Percentiles rank a stretch among this genome's conserved stretches.
Evolutionary conservation across 2,329 filamentous ascomycete species (phyloP).

Genomic region (Botrytis hyacinthi): DNA sequence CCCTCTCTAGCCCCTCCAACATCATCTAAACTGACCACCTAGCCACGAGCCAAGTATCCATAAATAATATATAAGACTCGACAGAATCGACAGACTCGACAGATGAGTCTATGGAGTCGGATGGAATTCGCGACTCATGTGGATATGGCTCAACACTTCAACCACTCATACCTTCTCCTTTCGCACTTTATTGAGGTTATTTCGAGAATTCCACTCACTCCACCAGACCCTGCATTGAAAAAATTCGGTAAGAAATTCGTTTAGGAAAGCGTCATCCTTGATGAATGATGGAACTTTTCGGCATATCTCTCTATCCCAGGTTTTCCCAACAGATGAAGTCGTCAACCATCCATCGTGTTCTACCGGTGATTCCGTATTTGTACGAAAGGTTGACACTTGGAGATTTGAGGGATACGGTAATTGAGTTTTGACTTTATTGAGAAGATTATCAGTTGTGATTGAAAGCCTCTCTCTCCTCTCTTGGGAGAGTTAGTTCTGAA

Average conservation of each 20-base stretch:
- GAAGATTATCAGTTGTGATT: not conserved
- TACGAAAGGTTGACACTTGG: not conserved
- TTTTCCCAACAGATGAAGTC: slow-evolving; percentile 3
- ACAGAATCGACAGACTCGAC: not conserved
- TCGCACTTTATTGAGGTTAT: not conserved
- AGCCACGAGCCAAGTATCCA: slow-evolving; percentile 5
- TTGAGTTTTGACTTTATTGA: not conserved
- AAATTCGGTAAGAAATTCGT: not conserved
- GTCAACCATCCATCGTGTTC: not conserved
- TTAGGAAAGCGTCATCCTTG: not conserved
- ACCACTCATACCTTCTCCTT: not conserved
- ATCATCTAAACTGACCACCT: not conserved
- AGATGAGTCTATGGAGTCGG: not conserved
- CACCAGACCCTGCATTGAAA: slow-evolving; percentile 6
- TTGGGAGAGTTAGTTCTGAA: not conserved
- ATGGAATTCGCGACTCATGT: slow-evolving; percentile 7
- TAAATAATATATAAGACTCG: not conserved
- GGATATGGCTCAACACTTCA: not conserved
- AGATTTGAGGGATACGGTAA: not conserved
- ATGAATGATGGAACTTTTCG: not conserved
- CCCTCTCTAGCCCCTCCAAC: not conserved
- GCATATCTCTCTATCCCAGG: not conserved
- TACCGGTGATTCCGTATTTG: not conserved
- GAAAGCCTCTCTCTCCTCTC: not conserved
- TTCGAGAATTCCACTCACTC: slow-evolving; percentile 1